Base-by-base conservation (phyloP, 2,329 filamentous ascomycete species). In the Trichophyton schoenleinii region DNA sequence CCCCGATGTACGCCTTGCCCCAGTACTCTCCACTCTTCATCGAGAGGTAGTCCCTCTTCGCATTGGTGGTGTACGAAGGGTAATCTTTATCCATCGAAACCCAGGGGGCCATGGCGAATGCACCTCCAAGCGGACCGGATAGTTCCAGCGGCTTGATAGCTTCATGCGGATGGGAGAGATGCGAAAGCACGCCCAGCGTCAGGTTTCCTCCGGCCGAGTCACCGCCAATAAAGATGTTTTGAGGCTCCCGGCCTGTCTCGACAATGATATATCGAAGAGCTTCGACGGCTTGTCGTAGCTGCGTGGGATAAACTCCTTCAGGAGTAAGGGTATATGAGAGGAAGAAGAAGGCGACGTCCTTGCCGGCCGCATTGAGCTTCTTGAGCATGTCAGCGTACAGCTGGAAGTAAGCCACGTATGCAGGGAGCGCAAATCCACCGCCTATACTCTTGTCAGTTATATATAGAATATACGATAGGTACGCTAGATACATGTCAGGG, bases 321-420 rank as follows among this genome's bases (percentile, higher is more conserved):
- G 77, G 77, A 0, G 81, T 77, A n/a, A 85, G 77, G 28, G 79
- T 80, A 70, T 87, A 87, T 44, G 79, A 78, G n/a, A 84, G 74
- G 25, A 81, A 70, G 57, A 85, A 76, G 57, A 80, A 70, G 18
- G 80, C 75, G 34, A 81, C 70, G 36, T 74, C 72, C 59, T 80
- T 76, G 48, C 75, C 77, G 31, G 68, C 65, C 7, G 70, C 69
- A n/a, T 71, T 70, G 36, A 82, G 69, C 15, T 77, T 73, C 20
- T 69, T 67, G 57, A 80, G 73, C 73, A 79, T 83, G 18, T 76
- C 69, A 60, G 82, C 72, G 67, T 83, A 79, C 9, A 34, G 9
- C 49, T 48, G 44, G 44, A 48, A 48, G 44, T 48, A 22, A 48
- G 73, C 78, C 5, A 74, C 64, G 4, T 70, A 71, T 6, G 75